phyloP scores from a whole-genome alignment of 2,329 filamentous ascomycete genomes.

The Shiraia sp. region DNA sequence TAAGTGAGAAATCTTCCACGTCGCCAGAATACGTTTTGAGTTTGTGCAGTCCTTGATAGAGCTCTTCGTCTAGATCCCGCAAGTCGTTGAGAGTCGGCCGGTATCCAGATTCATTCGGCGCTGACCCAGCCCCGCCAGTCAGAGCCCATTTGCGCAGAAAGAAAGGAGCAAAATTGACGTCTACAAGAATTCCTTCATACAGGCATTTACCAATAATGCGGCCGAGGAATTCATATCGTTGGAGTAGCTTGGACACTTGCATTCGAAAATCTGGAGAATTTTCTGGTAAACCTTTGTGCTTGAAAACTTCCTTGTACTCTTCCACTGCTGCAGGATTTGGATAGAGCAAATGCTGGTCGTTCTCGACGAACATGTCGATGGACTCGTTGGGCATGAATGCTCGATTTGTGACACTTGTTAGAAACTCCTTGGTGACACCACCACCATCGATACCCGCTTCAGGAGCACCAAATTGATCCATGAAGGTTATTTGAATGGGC shows the following conservation, averaged over 20 bases:
- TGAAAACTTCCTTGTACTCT: slow-evolving; percentile 64
- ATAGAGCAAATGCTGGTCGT: slow-evolving; percentile 83
- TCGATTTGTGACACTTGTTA: slow-evolving; percentile 84
- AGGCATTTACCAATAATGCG: slow-evolving; percentile 94
- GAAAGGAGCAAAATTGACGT: slow-evolving; percentile 91
- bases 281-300: slow-evolving; percentile 56
- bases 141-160: slow-evolving; percentile 95
- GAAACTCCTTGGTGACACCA: slow-evolving; percentile 95
- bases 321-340: slow-evolving; percentile 82
- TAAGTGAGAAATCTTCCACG: slow-evolving; percentile 77
- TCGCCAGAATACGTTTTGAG: slow-evolving; percentile 86
- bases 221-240: slow-evolving; percentile 86
- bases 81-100: slow-evolving; percentile 94
- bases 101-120: slow-evolving; percentile 72
- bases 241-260: slow-evolving; percentile 64
- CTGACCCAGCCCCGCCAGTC: slow-evolving; percentile 65
- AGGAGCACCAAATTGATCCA: slow-evolving; percentile 82
- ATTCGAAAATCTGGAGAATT: slow-evolving; percentile 61
- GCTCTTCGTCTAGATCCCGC: slow-evolving; percentile 83
- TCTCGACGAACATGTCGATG: slow-evolving; percentile 75
- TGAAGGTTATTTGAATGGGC: slow-evolving; percentile 93
- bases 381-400: slow-evolving; percentile 67
- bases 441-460: slow-evolving; percentile 97
- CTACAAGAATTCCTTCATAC: slow-evolving; percentile 94
- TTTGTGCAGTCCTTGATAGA: slow-evolving; percentile 81